phyloP scores from a whole-genome alignment of 2,329 filamentous ascomycete genomes.

The Fusarium camptoceras region DNA sequence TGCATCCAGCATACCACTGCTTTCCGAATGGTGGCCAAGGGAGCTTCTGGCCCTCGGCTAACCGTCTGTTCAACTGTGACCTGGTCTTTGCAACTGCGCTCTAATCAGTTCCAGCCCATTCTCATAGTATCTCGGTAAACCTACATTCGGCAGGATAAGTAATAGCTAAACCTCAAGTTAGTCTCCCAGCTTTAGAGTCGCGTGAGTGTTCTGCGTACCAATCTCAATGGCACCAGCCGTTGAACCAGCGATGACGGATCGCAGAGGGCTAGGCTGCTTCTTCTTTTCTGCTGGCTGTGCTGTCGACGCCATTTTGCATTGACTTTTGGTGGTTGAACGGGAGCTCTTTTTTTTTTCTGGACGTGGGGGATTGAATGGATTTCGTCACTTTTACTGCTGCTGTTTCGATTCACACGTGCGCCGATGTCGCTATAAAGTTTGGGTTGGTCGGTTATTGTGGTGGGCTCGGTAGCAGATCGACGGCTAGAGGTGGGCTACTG shows the following conservation, averaged over 20 bases:
- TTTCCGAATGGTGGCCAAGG: slow-evolving; percentile 93
- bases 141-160: slow-evolving; percentile 95
- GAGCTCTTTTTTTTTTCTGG: slow-evolving; percentile 34
- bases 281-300: slow-evolving; percentile 49
- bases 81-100: slow-evolving; percentile 88
- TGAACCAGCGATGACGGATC: slow-evolving; percentile 91
- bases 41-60: slow-evolving; percentile 85
- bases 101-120: slow-evolving; percentile 17
- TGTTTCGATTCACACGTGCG: slow-evolving; percentile 29
- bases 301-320: slow-evolving; percentile 47
- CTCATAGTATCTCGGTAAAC: slow-evolving; percentile 42
- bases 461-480: slow-evolving; percentile 1
- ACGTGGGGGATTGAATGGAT: slow-evolving; percentile 35
- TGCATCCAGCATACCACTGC: slow-evolving; percentile 98
- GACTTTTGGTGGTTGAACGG: background rate
- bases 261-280: slow-evolving; percentile 77
- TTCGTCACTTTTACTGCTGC: slow-evolving; percentile 42
- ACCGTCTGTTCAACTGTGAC: slow-evolving; percentile 88
- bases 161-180: slow-evolving; percentile 66
- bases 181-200: slow-evolving; percentile 1
- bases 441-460: slow-evolving; percentile 1
- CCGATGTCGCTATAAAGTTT: slow-evolving; percentile 44
- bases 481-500: background rate
- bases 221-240: slow-evolving; percentile 97
- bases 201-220: slow-evolving; percentile 61